Evolutionary conservation across 371 early-diverging fungal genomes (phyloP).

Genomic region (Mortierella sp.): DNA sequence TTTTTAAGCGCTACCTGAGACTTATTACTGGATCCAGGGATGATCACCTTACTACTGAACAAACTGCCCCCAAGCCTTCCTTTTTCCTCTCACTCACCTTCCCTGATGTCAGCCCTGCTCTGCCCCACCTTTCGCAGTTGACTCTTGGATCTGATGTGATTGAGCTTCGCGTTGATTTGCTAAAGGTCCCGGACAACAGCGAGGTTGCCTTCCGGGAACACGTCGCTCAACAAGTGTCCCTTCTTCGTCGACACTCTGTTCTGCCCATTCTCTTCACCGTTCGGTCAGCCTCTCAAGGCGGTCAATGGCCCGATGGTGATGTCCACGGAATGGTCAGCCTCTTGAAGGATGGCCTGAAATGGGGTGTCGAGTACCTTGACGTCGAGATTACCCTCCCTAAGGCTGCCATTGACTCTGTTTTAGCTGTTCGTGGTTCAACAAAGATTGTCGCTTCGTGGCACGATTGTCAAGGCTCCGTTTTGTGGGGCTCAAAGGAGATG

Average conservation of each 20-base stretch:
- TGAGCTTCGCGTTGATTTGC: constrained; percentile 93
- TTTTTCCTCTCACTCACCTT: constrained; percentile 93
- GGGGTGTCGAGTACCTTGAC: constrained; percentile 96
- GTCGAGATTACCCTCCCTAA: constrained; percentile 77
- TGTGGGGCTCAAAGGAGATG: constrained; percentile 73
- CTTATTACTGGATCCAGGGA: constrained; percentile 59
- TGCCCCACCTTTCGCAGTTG: constrained; percentile 63
- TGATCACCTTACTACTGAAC: constrained; percentile 32
- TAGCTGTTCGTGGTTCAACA: constrained; percentile 70
- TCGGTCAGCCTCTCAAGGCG: constrained; percentile 88
- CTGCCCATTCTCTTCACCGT: constrained; percentile 96
- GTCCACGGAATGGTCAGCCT: constrained; percentile 68
- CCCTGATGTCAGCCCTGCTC: constrained; percentile 69
- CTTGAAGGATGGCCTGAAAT: constrained; percentile 74
- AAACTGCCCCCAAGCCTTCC: constrained; percentile 57
- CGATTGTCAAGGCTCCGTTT: constrained; percentile 71
- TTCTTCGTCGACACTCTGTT: constrained; percentile 74
- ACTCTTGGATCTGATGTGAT: constrained; percentile 89
- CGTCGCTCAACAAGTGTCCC: constrained; percentile 81
- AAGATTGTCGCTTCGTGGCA: constrained; percentile 92
- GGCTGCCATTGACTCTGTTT: constrained; percentile 55
- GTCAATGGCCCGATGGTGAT: constrained; percentile 80
- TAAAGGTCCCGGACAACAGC: constrained; percentile 61
- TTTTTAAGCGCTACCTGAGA: constrained; percentile 72
- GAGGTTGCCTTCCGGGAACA: constrained; percentile 65